Conservation (phyloP, 2,329 filamentous ascomycete species). For the Trichoderma gracile region DNA sequence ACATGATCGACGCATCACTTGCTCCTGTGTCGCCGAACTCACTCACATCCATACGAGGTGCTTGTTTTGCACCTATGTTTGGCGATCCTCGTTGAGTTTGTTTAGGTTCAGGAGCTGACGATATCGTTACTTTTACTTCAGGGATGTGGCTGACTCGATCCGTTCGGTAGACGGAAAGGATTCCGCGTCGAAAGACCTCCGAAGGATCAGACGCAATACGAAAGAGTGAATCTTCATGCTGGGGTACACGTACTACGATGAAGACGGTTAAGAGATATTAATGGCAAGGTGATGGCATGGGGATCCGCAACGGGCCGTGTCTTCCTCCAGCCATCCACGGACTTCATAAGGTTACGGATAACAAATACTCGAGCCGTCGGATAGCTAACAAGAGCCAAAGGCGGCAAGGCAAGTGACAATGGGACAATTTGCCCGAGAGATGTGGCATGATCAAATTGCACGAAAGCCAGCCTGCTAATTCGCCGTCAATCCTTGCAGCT, state of each 20-base stretch:
- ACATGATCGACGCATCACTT: slow-evolving; percentile 4
- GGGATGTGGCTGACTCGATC: no score
- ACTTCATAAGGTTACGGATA: neutral
- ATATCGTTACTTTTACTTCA: no score
- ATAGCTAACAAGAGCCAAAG: neutral
- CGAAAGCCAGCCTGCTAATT: neutral
- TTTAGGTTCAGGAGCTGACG: no score
- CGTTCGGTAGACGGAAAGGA: neutral
- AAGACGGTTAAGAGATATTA: no score
- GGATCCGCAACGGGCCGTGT: no score
- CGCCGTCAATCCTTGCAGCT: no score
- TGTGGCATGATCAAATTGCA: no score
- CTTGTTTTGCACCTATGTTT: neutral
- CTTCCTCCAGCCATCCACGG: no score
- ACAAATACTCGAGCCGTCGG: slow-evolving; percentile 10
- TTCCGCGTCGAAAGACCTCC: neutral
- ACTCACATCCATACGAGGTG: neutral
- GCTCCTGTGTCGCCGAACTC: neutral
- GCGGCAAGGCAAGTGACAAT: no score
- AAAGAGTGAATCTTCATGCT: neutral
- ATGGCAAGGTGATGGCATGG: no score
- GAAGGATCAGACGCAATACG: slow-evolving; percentile 16
- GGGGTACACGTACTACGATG: no score
- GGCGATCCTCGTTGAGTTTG: slow-evolving; percentile 2
- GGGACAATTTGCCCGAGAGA: no score